Conservation (phyloP, 441 rosid species). For the Codiaeum variegatum region DNA sequence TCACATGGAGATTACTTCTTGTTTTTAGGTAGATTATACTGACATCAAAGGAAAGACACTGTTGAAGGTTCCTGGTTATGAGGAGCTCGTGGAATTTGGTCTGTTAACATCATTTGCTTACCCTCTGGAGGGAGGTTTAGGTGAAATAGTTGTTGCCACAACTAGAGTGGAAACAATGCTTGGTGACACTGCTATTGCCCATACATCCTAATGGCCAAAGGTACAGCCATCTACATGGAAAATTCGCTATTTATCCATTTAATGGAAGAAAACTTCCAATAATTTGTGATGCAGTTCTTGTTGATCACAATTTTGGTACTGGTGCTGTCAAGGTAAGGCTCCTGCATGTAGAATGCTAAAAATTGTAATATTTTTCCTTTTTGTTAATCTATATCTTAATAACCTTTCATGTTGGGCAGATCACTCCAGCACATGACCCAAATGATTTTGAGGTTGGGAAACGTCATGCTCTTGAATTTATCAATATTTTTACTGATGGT, state of each 20-base stretch:
- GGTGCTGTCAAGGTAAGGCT: slow-evolving; percentile 87
- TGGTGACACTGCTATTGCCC: slow-evolving; percentile 96
- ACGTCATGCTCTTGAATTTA: slow-evolving; percentile 75
- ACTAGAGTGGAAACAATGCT: slow-evolving; percentile 98
- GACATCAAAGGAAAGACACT: slow-evolving; percentile 69
- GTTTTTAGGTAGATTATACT: slow-evolving; percentile 64
- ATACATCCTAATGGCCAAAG: slow-evolving; percentile 84
- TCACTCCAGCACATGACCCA: slow-evolving; percentile 95
- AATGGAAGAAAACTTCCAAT: slow-evolving; percentile 84
- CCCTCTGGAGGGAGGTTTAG: slow-evolving; percentile 72
- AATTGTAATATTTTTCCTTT: not conserved
- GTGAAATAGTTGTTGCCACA: slow-evolving; percentile 94
- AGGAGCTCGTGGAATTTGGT: slow-evolving; percentile 83
- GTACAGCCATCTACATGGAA: slow-evolving; percentile 80
- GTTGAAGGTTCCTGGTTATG: slow-evolving; percentile 73
- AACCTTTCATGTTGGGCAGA: slow-evolving; percentile 38
- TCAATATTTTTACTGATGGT: slow-evolving; percentile 88
- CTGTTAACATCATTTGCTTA: slow-evolving; percentile 89
- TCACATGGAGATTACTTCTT: slow-evolving; percentile 24
- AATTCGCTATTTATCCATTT: slow-evolving; percentile 84
- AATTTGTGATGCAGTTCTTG: slow-evolving; percentile 74
- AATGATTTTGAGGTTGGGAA: slow-evolving; percentile 95
- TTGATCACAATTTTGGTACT: slow-evolving; percentile 91
- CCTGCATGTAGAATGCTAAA: slow-evolving; percentile 14
- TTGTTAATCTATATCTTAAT: slow-evolving; percentile 7